A percentile compares a stretch with the other conserved stretches of the same genome.
phyloP scores from a whole-genome alignment of 2,329 filamentous ascomycete genomes.

The Fusarium praegraminearum region DNA sequence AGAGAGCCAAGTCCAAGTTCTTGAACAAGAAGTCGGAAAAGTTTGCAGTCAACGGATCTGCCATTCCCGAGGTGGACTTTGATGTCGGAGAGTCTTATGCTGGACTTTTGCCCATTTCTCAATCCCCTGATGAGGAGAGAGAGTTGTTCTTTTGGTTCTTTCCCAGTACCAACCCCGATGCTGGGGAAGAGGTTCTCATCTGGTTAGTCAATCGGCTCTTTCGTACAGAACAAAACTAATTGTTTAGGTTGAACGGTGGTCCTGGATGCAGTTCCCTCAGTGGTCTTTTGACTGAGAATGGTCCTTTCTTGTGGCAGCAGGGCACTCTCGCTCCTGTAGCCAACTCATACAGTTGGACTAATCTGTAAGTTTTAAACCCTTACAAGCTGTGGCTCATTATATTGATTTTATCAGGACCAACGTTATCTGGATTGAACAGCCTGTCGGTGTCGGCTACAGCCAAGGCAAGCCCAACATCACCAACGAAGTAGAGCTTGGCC shows the following conservation, averaged over 20 bases:
- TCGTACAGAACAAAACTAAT: slow-evolving; percentile 9
- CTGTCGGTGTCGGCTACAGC: slow-evolving; percentile 75
- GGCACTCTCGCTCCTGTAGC: slow-evolving; percentile 74
- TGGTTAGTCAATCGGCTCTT: slow-evolving; percentile 54
- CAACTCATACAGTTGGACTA: slow-evolving; percentile 80
- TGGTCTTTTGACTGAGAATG: slow-evolving; percentile 77
- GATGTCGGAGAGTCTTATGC: slow-evolving; percentile 76
- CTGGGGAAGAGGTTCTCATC: slow-evolving; percentile 70
- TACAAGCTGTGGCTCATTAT: rapidly evolving
- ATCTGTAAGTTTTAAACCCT: slow-evolving; percentile 56
- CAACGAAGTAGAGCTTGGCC: slow-evolving; percentile 74
- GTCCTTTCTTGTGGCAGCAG: slow-evolving; percentile 77
- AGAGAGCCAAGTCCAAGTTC: slow-evolving; percentile 36
- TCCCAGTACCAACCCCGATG: slow-evolving; percentile 63
- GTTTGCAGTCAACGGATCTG: slow-evolving; percentile 72
- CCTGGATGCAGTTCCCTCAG: slow-evolving; percentile 46
- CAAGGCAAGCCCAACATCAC: slow-evolving; percentile 73
- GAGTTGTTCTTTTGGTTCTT: slow-evolving; percentile 77
- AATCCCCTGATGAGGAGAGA: slow-evolving; percentile 60
- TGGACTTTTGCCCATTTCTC: slow-evolving; percentile 70
- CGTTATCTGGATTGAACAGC: slow-evolving; percentile 81
- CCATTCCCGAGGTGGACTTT: slow-evolving; percentile 76
- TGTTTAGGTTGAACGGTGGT: slow-evolving; percentile 61
- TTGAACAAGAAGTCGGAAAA: slow-evolving; percentile 47
- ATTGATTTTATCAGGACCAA: slow-evolving; percentile 64